These are phyloP conservation scores for Cryptococcus maquisensis DNA, from an alignment of 1,284 basidiomycete genomes.

Conservation along the genomic window DNA sequence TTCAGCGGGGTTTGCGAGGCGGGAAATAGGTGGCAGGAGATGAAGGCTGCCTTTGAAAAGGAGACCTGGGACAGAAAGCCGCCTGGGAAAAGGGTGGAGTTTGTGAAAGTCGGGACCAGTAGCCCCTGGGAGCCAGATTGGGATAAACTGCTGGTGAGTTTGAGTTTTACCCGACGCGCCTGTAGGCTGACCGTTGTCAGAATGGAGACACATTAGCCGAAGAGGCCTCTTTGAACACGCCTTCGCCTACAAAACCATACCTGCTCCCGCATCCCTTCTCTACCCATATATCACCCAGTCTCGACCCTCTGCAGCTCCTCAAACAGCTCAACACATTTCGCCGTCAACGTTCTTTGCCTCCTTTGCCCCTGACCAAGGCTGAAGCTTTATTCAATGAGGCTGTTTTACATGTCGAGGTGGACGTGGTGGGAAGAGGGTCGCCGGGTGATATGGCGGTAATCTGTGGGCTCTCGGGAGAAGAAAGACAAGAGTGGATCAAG, in stretches of 20 bases:
- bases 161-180: not conserved
- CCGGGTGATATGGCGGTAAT: slow-evolving; percentile 69
- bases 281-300: slow-evolving; percentile 7
- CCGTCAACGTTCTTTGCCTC: slow-evolving; percentile 53
- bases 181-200: not conserved
- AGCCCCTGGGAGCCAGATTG: slow-evolving; percentile 75
- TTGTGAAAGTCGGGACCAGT: slow-evolving; percentile 59
- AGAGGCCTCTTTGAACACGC: slow-evolving; percentile 38
- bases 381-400: slow-evolving; percentile 57
- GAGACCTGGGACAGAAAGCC: slow-evolving; percentile 73
- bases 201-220: slow-evolving; percentile 11
- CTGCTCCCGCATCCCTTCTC: slow-evolving; percentile 56
- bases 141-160: slow-evolving; percentile 55
- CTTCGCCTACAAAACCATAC: slow-evolving; percentile 54
- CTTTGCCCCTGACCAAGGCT: slow-evolving; percentile 46
- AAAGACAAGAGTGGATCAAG: slow-evolving; percentile 53
- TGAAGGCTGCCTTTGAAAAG: slow-evolving; percentile 53
- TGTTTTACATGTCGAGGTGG: slow-evolving; percentile 61
- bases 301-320: slow-evolving; percentile 49
- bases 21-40: slow-evolving; percentile 54
- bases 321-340: slow-evolving; percentile 60
- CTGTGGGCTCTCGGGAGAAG: slow-evolving; percentile 58
- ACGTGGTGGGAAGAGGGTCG: slow-evolving; percentile 62
- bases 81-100: slow-evolving; percentile 75
- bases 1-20: slow-evolving; percentile 58